phyloP scores from a whole-genome alignment of 768 basidiomycete genomes.

The Sistotremastrum niveocremeum region DNA sequence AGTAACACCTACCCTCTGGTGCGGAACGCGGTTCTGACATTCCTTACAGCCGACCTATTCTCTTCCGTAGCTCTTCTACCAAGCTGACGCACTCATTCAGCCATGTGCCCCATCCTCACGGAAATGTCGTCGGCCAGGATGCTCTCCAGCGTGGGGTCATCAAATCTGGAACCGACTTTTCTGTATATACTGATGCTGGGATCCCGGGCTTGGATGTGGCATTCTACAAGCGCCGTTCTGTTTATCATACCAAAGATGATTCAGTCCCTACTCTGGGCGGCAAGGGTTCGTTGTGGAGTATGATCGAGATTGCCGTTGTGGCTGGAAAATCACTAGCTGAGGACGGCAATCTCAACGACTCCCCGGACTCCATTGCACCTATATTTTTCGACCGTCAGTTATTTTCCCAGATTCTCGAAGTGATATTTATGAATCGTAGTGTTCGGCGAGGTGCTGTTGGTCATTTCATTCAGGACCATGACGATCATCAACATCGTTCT shows the following conservation, averaged over 20 bases:
- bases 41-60: constrained; percentile 45
- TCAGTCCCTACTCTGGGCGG: constrained; percentile 42
- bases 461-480: constrained; percentile 39
- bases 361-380: constrained; percentile 17
- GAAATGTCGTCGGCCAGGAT: constrained; percentile 55
- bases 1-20: constrained; percentile 6
- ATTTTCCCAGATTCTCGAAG: not conserved
- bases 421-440: constrained; percentile 28
- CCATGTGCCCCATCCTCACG: constrained; percentile 53
- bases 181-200: constrained; percentile 41
- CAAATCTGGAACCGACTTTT: constrained; percentile 61
- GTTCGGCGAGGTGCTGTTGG: constrained; percentile 38
- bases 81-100: constrained; percentile 41
- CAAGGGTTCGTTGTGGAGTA: constrained; percentile 54
- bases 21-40: constrained; percentile 1
- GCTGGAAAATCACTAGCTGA: constrained; percentile 45
- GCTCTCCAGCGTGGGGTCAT: constrained; percentile 52
- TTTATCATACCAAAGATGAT: constrained; percentile 69
- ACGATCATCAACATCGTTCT: constrained; percentile 44
- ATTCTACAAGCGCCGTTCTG: constrained; percentile 61
- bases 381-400: constrained; percentile 67
- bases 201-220: constrained; percentile 68
- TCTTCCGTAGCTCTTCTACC: constrained; percentile 60
- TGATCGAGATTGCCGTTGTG: constrained; percentile 54
- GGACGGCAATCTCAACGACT: constrained; percentile 17